Percentiles rank a stretch among this genome's conserved stretches.
Evolutionary conservation across 2,329 filamentous ascomycete species (phyloP).

Genomic region (Drechslerella dactyloides): DNA sequence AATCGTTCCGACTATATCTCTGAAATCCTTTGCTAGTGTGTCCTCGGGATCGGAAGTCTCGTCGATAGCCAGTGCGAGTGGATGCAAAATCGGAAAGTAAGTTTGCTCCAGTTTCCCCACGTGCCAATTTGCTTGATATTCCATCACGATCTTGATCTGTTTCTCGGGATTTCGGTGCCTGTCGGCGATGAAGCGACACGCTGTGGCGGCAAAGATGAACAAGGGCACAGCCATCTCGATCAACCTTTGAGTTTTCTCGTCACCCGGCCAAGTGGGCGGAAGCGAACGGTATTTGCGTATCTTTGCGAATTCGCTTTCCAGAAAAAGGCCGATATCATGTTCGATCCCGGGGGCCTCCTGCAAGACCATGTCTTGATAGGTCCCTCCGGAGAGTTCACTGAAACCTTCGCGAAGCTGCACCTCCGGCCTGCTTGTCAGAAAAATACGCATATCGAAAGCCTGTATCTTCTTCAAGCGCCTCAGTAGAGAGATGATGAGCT

Average conservation of each 20-base stretch:
- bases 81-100: background rate
- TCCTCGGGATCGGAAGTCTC: background rate
- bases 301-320: conserved; percentile 45
- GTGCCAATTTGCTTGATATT: background rate
- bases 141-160: background rate
- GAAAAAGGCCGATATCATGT: conserved; percentile 54
- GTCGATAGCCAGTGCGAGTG: background rate
- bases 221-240: background rate
- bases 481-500: conserved; percentile 50
- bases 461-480: conserved; percentile 23
- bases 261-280: background rate
- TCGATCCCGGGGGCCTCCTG: conserved; percentile 51
- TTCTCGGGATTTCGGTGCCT: background rate
- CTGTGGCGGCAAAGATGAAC: background rate
- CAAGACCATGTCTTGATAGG: conserved; percentile 38
- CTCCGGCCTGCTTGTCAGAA: conserved; percentile 54
- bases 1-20: background rate
- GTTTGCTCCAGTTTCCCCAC: background rate
- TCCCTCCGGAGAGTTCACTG: conserved; percentile 19
- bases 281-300: conserved; percentile 20
- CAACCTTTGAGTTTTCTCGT: background rate
- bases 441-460: conserved; percentile 49
- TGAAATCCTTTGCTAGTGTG: background rate
- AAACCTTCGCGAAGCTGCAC: conserved; percentile 51
- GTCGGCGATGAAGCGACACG: background rate